Evolutionary conservation across 129 eudicot genomes (phyloP), one percentile per base, ranked within the genome.

Genomic region (Pseudognaphalium luteoalbum): DNA sequence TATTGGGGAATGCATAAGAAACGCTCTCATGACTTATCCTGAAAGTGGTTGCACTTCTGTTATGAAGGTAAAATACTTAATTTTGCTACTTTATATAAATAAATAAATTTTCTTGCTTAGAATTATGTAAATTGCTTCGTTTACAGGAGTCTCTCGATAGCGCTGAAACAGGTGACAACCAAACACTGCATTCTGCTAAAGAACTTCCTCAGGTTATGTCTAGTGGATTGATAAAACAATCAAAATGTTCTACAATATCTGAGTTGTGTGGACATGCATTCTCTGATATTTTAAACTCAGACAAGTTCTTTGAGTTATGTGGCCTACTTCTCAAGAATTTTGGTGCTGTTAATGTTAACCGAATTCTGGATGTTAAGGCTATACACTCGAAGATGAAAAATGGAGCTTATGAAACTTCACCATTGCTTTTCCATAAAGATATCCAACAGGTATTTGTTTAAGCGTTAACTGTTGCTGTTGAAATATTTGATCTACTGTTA

Each of bases 391-490:
- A 90, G 87, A 81, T 94, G 83, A 83, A 89, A 73, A 92, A 74
- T 59, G 89, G 87, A 69, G 86, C 84, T 39, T 91, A 94, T 81
- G 96, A 91, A 83, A 80, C 61, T 51, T 85, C 89, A 54, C 92
- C 98, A 51, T 14, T 42, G 76, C 88, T 87, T 61, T 87, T 85
- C 78, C 82, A 82, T 47, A 86, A 82, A 6, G 98, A 94, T 81
- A 80, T 94, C 67, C 97, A 84, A 58, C 87, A 87, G 98, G 98
- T 94, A 80, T 68, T 51, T 60, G 39, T 15, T 66, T 19, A 62
- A 73, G 17, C 56, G 74, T 65, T 15, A 7, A 58, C 34, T 73
- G 33, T 17, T 3, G 22, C 67, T 75, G 28, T 72, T 61, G 17
- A 42, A 37, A 42, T 66, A 69, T 72, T 41, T 22, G 73, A 51